Evolutionary conservation across 148 eudicot species (phyloP), one percentile per base, ranked within the genome.

Genomic region (Drosera capensis): DNA sequence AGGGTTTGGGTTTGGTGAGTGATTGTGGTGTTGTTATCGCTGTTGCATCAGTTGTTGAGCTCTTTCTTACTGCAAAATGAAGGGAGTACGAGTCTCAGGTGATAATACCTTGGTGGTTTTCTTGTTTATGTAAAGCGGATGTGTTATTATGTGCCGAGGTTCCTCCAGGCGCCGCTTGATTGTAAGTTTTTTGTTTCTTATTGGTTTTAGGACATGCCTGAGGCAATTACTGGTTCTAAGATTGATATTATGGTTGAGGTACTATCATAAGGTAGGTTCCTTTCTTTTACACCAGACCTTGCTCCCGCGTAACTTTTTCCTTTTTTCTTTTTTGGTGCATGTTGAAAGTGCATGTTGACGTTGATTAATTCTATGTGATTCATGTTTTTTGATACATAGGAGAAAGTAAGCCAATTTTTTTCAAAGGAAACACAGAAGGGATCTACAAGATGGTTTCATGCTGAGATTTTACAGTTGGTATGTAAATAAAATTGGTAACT

Each of bases 211-310:
- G 78, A 49, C 31, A 52, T 60, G 34, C 78, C 79, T 8, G 78
- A 72, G 51, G 55, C 82, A 63, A 67, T 79, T 28, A 66, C 94
- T 42, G 76, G 72, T 45, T 77, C 71, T 55, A 70, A 64, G 49
- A 70, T 87, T 59, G 86, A 83, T 58, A 67, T 87, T 26, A 57
- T 87, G 79, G 54, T 60, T 45, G 96, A 87, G 94, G 96, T 87
- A 61, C 16, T 13, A 14, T 21, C 13, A 41, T 29, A 37, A 23
- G 11, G n/a, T n/a, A n/a, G n/a, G n/a, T 16, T 48, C 15, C 14
- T 41, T 6, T 3, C 23, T 4, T 15, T 34, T 34, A 34, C 1
- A 34, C 1, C n/a, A 15, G 14, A 34, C 6, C 2, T 34, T 34
- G 38, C 14, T 34, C 14, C 38, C 6, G 1, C 14, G 38, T 15